These are phyloP conservation scores for Trypanosoma avium DNA, from an alignment of 208 protist species.

Conservation along the genomic window DNA sequence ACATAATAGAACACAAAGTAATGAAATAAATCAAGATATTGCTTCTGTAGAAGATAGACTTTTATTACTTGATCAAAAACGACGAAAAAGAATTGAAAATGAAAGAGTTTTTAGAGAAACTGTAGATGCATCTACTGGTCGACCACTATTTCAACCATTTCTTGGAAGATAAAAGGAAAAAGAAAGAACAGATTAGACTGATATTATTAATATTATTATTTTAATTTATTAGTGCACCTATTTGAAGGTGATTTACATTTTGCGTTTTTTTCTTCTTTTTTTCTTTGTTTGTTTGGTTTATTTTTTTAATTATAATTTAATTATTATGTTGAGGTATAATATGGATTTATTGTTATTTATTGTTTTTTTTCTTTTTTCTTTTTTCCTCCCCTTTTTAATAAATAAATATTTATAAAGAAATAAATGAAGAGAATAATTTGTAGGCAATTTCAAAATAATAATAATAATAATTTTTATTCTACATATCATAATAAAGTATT, in stretches of 20 bases:
- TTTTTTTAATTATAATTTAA: background rate
- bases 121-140: constrained; percentile 18
- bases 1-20: constrained; percentile 18
- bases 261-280: background rate
- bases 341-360: background rate
- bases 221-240: no score
- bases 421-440: background rate
- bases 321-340: background rate
- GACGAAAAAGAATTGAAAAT: constrained; percentile 21
- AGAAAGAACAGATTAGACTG: background rate
- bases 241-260: no score
- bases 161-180: constrained; percentile 28
- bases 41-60: constrained; percentile 34
- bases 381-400: background rate
- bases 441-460: no score
- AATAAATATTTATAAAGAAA: background rate
- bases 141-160: constrained; percentile 31
- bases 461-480: no score
- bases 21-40: background rate
- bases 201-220: no score
- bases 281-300: background rate
- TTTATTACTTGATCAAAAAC: constrained; percentile 19
- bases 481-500: no score
- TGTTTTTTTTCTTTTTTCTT: constrained; percentile 9
- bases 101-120: constrained; percentile 19